Evolutionary conservation across 2,329 filamentous ascomycete genomes (phyloP), one percentile per base, ranked within the genome.

Genomic region (Stagonosporopsis vannaccii): DNA sequence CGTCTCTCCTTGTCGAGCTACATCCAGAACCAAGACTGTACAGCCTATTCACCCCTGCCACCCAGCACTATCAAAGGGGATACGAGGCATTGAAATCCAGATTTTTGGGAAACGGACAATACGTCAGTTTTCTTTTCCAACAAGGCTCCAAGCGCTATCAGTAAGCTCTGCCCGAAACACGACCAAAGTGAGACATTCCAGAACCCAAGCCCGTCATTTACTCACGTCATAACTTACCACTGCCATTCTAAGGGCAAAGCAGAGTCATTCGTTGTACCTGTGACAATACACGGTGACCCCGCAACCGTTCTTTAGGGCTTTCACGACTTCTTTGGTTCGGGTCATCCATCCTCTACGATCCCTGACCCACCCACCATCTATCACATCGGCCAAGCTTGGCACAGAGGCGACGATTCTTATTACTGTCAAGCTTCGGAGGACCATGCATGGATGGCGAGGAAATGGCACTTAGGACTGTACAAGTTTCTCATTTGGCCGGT

Each of bases 201-300:
- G 28, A 30, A 1, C 12, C 1, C 7, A 11, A 13, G 28, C 28
- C 28, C 13, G 7, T 11, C 28, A 13, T 30, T 8, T 11, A 30
- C 28, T 30, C 28, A 12, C 28, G 28, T 30, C 28, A 30, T 30
- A 11, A 30, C 13, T 11, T 12, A 11, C 11, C 28, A 30, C 28
- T 11, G n/a, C 28, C 4, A 30, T 12, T 7, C 7, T 4, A 30
- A 30, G 7, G 28, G 28, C 12, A 12, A 30, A 30, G 12, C 8
- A 30, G 11, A 28, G 1, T 28, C 26, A 11, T 28, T 2, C 4
- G 9, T 11, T 28, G 4, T 28, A 11, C 26, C 26, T 22, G n/a
- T 37, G 19, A 20, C 44, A 43, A 44, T 20, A 39, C 44, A 15
- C n/a, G 41, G 30, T 22, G 44, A 55, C 50, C 50, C 51, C 50